phyloP scores from a whole-genome alignment of 2,329 filamentous ascomycete species.

The Teratosphaeria zuluensis region DNA sequence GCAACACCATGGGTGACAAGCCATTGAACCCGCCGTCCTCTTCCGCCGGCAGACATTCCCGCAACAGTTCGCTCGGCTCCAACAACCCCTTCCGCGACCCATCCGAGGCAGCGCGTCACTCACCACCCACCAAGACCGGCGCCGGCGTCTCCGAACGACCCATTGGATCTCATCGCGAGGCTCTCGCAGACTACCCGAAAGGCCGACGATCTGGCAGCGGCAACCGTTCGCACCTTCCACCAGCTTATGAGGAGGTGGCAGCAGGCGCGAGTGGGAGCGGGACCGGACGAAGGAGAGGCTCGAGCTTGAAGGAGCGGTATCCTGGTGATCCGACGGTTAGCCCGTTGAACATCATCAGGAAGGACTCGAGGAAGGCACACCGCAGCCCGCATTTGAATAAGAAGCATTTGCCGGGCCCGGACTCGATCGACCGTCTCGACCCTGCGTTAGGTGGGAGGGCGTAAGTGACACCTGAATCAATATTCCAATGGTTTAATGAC shows the following conservation, averaged over 20 bases:
- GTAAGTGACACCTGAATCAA: too few species aligned
- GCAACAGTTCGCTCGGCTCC: conserved; percentile 27
- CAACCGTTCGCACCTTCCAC: conserved; percentile 10
- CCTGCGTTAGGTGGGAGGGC: conserved; percentile 48
- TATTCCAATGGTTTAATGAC: too few species aligned
- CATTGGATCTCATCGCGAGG: conserved; percentile 39
- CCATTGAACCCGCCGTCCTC: conserved; percentile 18
- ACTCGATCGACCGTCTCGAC: conserved; percentile 75
- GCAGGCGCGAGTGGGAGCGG: conserved; percentile 1
- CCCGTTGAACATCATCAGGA: conserved; percentile 57
- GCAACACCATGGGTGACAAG: conserved; percentile 34
- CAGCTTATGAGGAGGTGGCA: conserved; percentile 17
- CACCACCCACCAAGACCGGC: conserved; percentile 25
- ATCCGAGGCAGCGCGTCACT: conserved; percentile 5
- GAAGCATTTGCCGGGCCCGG: conserved; percentile 56
- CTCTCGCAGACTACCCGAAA: conserved; percentile 23
- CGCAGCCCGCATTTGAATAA: conserved; percentile 57
- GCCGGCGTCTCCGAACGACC: conserved; percentile 36
- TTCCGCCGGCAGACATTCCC: conserved; percentile 21
- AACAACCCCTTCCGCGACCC: conserved; percentile 35
- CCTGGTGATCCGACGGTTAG: conserved; percentile 56
- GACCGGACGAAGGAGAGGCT: neutral
- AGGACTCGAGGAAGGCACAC: conserved; percentile 56
- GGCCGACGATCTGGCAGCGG: conserved; percentile 5
- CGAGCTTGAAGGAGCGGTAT: conserved; percentile 43